A percentile compares a stretch with the other conserved stretches of the same genome.
Evolutionary conservation across 352 stramenopile genomes (phyloP).

Genomic region (Globisporangium barbulae): DNA sequence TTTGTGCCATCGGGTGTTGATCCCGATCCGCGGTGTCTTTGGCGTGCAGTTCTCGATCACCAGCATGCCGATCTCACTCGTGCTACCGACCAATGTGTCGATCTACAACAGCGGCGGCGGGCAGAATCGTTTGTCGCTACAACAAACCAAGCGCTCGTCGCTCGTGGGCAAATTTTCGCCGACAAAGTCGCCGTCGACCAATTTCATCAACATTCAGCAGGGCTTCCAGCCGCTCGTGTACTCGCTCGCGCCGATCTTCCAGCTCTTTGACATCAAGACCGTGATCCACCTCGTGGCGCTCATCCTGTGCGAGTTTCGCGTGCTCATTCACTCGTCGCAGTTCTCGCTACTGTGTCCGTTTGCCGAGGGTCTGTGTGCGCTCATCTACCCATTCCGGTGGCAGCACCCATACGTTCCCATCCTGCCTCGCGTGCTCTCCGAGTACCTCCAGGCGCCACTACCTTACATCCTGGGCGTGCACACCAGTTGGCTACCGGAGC

Average conservation of each 20-base stretch:
- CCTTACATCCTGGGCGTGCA: slow-evolving; percentile 83
- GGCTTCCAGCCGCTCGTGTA: slow-evolving; percentile 70
- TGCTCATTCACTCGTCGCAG: slow-evolving; percentile 77
- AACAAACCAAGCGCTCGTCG: neutral
- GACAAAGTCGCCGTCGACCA: slow-evolving; percentile 33
- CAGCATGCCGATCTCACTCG: slow-evolving; percentile 31
- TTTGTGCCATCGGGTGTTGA: slow-evolving; percentile 53
- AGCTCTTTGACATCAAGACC: slow-evolving; percentile 72
- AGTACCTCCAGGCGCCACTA: slow-evolving; percentile 81
- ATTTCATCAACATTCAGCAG: slow-evolving; percentile 46
- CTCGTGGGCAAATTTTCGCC: slow-evolving; percentile 30
- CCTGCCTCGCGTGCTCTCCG: slow-evolving; percentile 69
- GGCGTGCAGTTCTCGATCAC: slow-evolving; percentile 54
- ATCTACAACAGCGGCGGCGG: slow-evolving; percentile 33
- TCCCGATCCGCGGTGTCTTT: slow-evolving; percentile 64
- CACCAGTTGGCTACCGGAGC: slow-evolving; percentile 55
- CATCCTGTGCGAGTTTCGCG: slow-evolving; percentile 73
- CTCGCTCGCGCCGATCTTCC: slow-evolving; percentile 63
- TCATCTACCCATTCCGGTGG: slow-evolving; percentile 86
- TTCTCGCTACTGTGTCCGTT: slow-evolving; percentile 73
- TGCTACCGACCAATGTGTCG: slow-evolving; percentile 51
- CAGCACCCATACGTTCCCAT: slow-evolving; percentile 85
- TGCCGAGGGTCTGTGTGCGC: slow-evolving; percentile 65
- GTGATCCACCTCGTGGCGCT: slow-evolving; percentile 64
- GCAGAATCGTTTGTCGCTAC: slow-evolving; percentile 4